Percentiles rank a stretch among this genome's conserved stretches.
These are phyloP conservation scores for Fonsecaea erecta DNA, from an alignment of 2,329 filamentous ascomycete species.

Conservation along the genomic window DNA sequence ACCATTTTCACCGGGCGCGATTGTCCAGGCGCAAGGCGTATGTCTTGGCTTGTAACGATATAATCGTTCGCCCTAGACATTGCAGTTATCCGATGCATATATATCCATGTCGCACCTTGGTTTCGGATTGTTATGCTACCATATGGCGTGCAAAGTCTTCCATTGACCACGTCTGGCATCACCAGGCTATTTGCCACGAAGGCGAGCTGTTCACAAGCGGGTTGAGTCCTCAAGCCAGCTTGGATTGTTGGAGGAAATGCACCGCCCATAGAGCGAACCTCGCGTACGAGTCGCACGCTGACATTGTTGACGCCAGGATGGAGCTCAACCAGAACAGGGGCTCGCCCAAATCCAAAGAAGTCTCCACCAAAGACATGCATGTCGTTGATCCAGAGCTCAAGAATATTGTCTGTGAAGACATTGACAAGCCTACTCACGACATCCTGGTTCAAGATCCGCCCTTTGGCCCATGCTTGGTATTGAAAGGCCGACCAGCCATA, in stretches of 20 bases:
- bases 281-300: slow-evolving; percentile 59
- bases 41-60: slow-evolving; percentile 12
- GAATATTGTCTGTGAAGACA: slow-evolving; percentile 54
- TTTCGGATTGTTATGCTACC: slow-evolving; percentile 38
- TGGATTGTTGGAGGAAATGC: slow-evolving; percentile 53
- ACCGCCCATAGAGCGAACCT: slow-evolving; percentile 62
- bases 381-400: slow-evolving; percentile 60
- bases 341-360: slow-evolving; percentile 57
- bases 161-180: slow-evolving; percentile 58
- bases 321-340: slow-evolving; percentile 57
- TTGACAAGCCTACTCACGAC: slow-evolving; percentile 41
- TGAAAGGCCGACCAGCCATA: slow-evolving; percentile 65
- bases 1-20: slow-evolving; percentile 41
- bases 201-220: slow-evolving; percentile 39
- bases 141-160: slow-evolving; percentile 52
- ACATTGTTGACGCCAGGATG: slow-evolving; percentile 56
- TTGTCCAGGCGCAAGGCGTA: slow-evolving; percentile 41
- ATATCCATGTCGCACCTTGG: slow-evolving; percentile 25
- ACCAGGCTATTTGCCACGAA: slow-evolving; percentile 47
- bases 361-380: slow-evolving; percentile 62
- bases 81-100: slow-evolving; percentile 10
- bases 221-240: slow-evolving; percentile 45
- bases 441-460: slow-evolving; percentile 39
- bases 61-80: background rate
- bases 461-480: slow-evolving; percentile 63